Percentiles rank a stretch among this genome's conserved stretches.
These are phyloP conservation scores for Nicotiana paniculata DNA, from an alignment of 257 asterid species.

Conservation along the genomic window DNA sequence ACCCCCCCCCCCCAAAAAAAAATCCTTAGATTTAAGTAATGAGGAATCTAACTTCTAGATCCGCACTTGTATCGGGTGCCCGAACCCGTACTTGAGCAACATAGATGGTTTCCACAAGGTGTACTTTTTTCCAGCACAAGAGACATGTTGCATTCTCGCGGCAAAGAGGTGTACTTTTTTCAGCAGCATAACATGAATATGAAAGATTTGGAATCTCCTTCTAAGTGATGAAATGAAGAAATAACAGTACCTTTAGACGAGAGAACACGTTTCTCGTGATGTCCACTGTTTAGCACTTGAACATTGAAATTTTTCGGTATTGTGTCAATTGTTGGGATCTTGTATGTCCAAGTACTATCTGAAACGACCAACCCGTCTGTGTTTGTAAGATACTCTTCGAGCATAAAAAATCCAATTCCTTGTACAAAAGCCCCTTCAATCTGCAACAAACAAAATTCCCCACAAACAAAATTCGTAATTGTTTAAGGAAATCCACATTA, in stretches of 20 bases:
- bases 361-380: slow-evolving; percentile 46
- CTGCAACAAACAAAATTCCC: slow-evolving; percentile 22
- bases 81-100: too few relatives aligned
- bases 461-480: not conserved
- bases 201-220: not conserved
- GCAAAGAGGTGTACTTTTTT: too few relatives aligned
- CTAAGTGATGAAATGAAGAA: not conserved
- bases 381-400: slow-evolving; percentile 60
- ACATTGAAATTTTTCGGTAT: slow-evolving; percentile 61
- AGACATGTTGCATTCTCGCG: too few relatives aligned
- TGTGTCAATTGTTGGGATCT: slow-evolving; percentile 78
- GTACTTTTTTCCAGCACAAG: too few relatives aligned
- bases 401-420: slow-evolving; percentile 87
- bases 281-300: slow-evolving; percentile 55
- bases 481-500: not conserved
- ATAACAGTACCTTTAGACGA: slow-evolving; percentile 63
- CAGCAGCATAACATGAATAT: too few relatives aligned
- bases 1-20: too few relatives aligned
- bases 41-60: too few relatives aligned
- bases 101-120: too few relatives aligned
- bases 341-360: slow-evolving; percentile 75
- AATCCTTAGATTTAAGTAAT: too few relatives aligned
- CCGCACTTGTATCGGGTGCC: too few relatives aligned
- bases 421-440: slow-evolving; percentile 90
- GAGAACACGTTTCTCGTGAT: slow-evolving; percentile 57